A percentile compares a stretch with the other conserved stretches of the same genome.
These are phyloP conservation scores for Rhodotorula glutinis DNA, from an alignment of 1,284 basidiomycete genomes.

Conservation along the genomic window DNA sequence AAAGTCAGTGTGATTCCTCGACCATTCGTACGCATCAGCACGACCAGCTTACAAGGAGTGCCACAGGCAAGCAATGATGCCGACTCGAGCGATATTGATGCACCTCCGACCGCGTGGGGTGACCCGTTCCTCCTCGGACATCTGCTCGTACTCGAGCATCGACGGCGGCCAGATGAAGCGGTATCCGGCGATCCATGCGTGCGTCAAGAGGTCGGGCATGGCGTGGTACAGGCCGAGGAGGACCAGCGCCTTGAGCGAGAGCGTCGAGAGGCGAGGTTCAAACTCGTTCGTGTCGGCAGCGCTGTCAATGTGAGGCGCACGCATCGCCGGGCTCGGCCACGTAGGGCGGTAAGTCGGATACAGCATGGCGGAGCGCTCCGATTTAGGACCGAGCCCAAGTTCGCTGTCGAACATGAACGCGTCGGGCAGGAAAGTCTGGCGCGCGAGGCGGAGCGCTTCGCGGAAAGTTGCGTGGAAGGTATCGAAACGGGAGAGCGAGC, in stretches of 20 bases:
- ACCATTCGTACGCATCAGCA: too few species aligned
- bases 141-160: constrained; percentile 14
- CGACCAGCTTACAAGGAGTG: constrained; percentile 17
- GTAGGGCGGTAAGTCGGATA: not conserved
- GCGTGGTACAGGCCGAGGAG: constrained; percentile 25
- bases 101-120: constrained; percentile 10
- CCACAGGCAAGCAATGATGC: constrained; percentile 29
- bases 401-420: constrained; percentile 3
- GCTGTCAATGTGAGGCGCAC: not conserved
- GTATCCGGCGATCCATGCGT: constrained; percentile 20
- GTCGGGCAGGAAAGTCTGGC: constrained; percentile 21
- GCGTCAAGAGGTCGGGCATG: constrained; percentile 20
- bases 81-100: constrained; percentile 16
- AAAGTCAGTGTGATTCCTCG: not conserved
- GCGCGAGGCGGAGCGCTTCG: constrained; percentile 27
- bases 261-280: not conserved
- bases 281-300: constrained; percentile 4
- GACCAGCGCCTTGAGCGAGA: constrained; percentile 22
- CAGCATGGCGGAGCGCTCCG: not conserved
- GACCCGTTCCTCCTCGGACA: constrained; percentile 25
- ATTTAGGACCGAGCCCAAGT: not conserved
- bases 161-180: constrained; percentile 16
- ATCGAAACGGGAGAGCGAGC: constrained; percentile 27
- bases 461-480: constrained; percentile 23
- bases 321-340: not conserved